Percentiles rank a stretch among this genome's conserved stretches.
These are phyloP conservation scores for Xylaria grammica DNA, from an alignment of 495 filamentous ascomycete species.

Conservation along the genomic window DNA sequence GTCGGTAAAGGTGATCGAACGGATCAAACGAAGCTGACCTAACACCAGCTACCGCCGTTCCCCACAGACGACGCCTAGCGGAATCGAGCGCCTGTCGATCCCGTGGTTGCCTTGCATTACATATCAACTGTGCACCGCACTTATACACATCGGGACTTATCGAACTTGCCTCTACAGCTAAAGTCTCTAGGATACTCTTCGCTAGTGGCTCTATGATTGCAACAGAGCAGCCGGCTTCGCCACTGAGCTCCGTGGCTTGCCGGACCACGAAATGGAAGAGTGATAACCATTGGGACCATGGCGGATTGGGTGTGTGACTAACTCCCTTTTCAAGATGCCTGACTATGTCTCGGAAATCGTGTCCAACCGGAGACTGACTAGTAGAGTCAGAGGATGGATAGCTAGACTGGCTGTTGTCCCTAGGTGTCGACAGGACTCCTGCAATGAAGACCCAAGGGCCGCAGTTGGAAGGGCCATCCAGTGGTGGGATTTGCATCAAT, in stretches of 20 bases:
- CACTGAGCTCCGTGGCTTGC: conserved; percentile 67
- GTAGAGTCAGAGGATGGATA: conserved; percentile 38
- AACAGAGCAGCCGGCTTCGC: conserved; percentile 64
- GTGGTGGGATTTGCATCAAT: conserved; percentile 44
- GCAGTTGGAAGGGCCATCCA: conserved; percentile 43
- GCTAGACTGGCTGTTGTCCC: conserved; percentile 41
- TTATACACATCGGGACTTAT: conserved; percentile 34
- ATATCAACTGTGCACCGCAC: conserved; percentile 40
- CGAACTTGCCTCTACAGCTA: neutral
- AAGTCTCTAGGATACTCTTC: conserved; percentile 47
- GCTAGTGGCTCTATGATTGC: conserved; percentile 75
- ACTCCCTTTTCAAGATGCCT: conserved; percentile 70
- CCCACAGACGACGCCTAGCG: conserved; percentile 64
- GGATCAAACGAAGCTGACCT: conserved; percentile 59
- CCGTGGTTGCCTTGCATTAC: conserved; percentile 50
- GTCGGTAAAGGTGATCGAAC: conserved; percentile 65
- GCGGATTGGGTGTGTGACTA: conserved; percentile 49
- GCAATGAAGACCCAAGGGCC: conserved; percentile 51
- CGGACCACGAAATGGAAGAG: conserved; percentile 63
- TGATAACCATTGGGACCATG: conserved; percentile 61
- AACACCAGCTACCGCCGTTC: conserved; percentile 48
- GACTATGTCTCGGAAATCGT: conserved; percentile 72
- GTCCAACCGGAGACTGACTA: conserved; percentile 45
- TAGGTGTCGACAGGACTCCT: conserved; percentile 29
- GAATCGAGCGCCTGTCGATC: conserved; percentile 64